Evolutionary conservation across 441 rosid species (phyloP), one percentile per base, ranked within the genome.

Genomic region (Erodium moschatum): DNA sequence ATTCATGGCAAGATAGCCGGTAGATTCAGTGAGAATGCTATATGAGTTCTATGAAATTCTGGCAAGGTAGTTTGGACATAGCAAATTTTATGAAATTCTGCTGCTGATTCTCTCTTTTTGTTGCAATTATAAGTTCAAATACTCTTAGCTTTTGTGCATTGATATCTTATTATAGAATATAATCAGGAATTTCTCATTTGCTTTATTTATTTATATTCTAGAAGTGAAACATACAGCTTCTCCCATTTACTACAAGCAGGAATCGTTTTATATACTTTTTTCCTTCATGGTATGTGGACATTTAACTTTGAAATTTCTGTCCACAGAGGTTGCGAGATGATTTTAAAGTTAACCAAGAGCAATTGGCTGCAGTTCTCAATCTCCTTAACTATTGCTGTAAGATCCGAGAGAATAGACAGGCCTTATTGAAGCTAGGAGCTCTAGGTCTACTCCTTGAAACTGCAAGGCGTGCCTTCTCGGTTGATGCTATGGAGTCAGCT

Each of bases 401-500:
- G 85, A 93, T 93, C 75, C 85, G 88, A 78, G 98, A 89, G 78
- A 96, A 96, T 75, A 88, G 98, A 69, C 82, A 87, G 67, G 97
- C 96, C 71, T 82, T 96, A 73, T 82, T 96, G 72, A 84, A 82
- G 72, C 86, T 93, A 50, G 98, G 96, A 75, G 98, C 98, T 72
- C 80, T 93, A 77, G 96, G 93, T 77, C 83, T 96, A 69, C 97
- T 96, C 79, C 99, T 96, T 78, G 99, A 96, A 86, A 89, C 98
- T 58, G 98, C 97, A 67, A 86, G 99, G 85, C 83, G 91, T 60
- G 99, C 99, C 44, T 96, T 93, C 78, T 83, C 97, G 63, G 95
- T 96, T 75, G 99, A 96, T 85, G 98, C 99, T 73, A 93, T 96
- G 96, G 98, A 96, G 75, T 95, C 96, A 74, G 99, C 99, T 64